A percentile compares a stretch with the other conserved stretches of the same genome.
phyloP scores from a whole-genome alignment of 352 stramenopile genomes.

The Phytophthora citricola region DNA sequence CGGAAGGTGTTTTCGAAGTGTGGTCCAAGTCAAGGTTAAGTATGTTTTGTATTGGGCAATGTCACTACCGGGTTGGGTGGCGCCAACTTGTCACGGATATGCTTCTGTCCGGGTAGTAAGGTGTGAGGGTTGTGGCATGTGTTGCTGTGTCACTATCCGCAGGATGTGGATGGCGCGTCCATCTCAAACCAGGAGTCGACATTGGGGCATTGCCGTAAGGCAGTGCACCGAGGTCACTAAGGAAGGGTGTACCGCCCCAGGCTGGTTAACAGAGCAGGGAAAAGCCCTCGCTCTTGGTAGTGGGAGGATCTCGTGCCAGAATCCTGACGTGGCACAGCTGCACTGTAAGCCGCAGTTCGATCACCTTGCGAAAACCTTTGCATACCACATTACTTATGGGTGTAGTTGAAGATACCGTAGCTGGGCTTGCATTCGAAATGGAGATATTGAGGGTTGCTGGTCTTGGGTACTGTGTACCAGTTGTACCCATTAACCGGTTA shows the following conservation, averaged over 20 bases:
- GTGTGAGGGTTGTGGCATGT: conserved; percentile 44
- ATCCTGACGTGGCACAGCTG: conserved; percentile 37
- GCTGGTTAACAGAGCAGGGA: conserved; percentile 65
- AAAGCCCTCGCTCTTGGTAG: conserved; percentile 65
- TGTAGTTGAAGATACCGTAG: no score
- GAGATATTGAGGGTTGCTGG: no score
- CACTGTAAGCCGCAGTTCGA: conserved; percentile 38
- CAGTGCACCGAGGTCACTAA: conserved; percentile 51
- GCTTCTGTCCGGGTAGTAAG: conserved; percentile 54
- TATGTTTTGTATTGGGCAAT: neutral
- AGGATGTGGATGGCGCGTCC: conserved; percentile 52
- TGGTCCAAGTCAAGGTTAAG: conserved; percentile 1
- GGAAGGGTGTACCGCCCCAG: conserved; percentile 58
- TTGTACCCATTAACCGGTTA: no score
- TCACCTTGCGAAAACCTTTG: conserved; percentile 30
- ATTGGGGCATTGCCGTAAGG: conserved; percentile 46
- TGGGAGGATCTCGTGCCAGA: conserved; percentile 61
- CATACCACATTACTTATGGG: neutral
- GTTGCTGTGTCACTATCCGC: conserved; percentile 35
- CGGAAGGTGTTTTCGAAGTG: conserved; percentile 1
- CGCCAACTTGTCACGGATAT: conserved; percentile 52
- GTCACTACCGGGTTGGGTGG: conserved; percentile 43
- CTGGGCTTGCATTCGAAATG: no score
- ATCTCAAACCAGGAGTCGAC: conserved; percentile 63
- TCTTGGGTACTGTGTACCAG: no score